phyloP scores from a whole-genome alignment of 2,329 filamentous ascomycete species.

The Arthrobotrys conoides region DNA sequence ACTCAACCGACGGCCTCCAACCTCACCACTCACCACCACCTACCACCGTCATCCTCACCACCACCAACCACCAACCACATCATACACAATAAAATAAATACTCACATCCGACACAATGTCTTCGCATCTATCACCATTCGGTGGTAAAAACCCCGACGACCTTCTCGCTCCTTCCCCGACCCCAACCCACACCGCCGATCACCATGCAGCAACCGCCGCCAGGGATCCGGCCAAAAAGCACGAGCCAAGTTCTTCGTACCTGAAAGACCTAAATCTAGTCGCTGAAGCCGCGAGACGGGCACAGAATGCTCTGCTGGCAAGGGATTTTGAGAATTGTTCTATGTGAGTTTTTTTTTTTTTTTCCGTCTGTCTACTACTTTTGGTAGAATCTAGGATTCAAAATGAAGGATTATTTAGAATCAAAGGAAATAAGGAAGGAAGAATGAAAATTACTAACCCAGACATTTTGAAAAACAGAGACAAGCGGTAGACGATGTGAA shows the following conservation, averaged over 20 bases:
- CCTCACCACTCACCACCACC: neutral
- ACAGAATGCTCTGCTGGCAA: conserved; percentile 54
- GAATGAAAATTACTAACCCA: neutral
- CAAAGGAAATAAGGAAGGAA: conserved; percentile 10
- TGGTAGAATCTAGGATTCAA: too few species aligned
- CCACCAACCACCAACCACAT: neutral
- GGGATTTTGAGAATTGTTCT: conserved; percentile 58
- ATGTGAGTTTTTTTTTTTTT: conserved; percentile 28
- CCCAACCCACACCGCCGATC: conserved; percentile 55
- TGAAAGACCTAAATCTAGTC: conserved; percentile 57
- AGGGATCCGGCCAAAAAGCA: conserved; percentile 49
- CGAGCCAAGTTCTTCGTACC: conserved; percentile 56
- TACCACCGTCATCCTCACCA: neutral
- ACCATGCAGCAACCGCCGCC: conserved; percentile 33
- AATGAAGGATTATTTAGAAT: too few species aligned
- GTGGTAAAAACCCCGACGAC: conserved; percentile 57
- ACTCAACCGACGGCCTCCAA: conserved; percentile 17
- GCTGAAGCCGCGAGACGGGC: conserved; percentile 56
- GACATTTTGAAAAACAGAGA: conserved; percentile 18
- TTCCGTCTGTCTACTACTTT: neutral
- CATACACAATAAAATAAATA: neutral
- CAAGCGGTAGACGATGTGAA: conserved; percentile 26
- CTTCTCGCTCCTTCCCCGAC: conserved; percentile 59
- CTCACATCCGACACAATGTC: conserved; percentile 9
- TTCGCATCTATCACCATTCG: conserved; percentile 59